phyloP scores from a whole-genome alignment of 169 alveolate species.

The Blepharisma undulans region DNA sequence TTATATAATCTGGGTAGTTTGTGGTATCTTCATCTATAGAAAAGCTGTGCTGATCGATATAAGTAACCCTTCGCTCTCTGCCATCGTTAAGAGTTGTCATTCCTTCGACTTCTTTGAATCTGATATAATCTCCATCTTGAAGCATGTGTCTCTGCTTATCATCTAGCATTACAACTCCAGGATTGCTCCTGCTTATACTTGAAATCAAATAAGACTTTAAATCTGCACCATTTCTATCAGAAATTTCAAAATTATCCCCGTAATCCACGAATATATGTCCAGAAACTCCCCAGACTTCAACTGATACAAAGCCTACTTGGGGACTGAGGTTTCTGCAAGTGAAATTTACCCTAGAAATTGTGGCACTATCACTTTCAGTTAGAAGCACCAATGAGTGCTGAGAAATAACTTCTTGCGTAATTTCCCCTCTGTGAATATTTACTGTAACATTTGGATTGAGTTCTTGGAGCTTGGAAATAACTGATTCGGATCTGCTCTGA shows the following conservation, averaged over 20 bases:
- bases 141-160: slow-evolving; percentile 90
- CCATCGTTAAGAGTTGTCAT: slow-evolving; percentile 92
- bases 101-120: slow-evolving; percentile 95
- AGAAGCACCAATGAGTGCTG: slow-evolving; percentile 71
- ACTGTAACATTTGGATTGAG: slow-evolving; percentile 92
- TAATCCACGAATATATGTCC: slow-evolving; percentile 96
- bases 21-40: slow-evolving; percentile 87
- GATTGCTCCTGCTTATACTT: slow-evolving; percentile 55
- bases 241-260: slow-evolving; percentile 88
- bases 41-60: slow-evolving; percentile 86
- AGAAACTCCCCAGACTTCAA: slow-evolving; percentile 89
- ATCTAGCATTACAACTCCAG: slow-evolving; percentile 73
- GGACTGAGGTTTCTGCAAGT: slow-evolving; percentile 53
- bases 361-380: slow-evolving; percentile 68
- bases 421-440: slow-evolving; percentile 47
- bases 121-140: slow-evolving; percentile 94
- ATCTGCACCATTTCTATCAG: slow-evolving; percentile 52
- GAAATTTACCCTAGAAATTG: slow-evolving; percentile 38
- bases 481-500: slow-evolving; percentile 85
- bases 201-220: not conserved
- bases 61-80: slow-evolving; percentile 87
- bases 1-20: not conserved
- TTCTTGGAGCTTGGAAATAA: slow-evolving; percentile 86
- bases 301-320: slow-evolving; percentile 47
- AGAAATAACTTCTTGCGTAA: slow-evolving; percentile 66